Evolutionary conservation across 345 rosid species (phyloP).

Genomic region (rapeseed (Brassica napus)): DNA sequence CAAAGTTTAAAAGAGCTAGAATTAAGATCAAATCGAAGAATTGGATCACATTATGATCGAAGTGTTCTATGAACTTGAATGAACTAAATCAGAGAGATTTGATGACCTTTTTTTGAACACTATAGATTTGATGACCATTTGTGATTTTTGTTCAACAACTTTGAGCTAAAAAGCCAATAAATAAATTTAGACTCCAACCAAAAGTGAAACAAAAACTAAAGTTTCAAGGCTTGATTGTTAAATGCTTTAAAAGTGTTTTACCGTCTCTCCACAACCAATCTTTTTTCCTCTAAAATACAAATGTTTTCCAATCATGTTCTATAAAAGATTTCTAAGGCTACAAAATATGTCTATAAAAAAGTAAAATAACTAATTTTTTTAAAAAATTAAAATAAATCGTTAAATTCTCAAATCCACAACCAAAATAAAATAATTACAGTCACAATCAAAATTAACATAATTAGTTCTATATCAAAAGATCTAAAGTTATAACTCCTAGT

Average conservation of each 20-base stretch:
- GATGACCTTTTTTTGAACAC: not conserved
- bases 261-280: too few species aligned
- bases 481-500: not conserved
- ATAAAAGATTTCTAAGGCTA: not conserved
- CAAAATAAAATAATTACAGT: not conserved
- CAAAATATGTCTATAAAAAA: not conserved
- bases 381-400: not conserved
- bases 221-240: not conserved
- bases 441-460: not conserved
- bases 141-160: constrained; percentile 31
- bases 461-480: not conserved
- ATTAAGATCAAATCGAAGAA: not conserved
- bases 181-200: not conserved
- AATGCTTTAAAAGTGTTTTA: not conserved
- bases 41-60: constrained; percentile 11
- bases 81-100: constrained; percentile 2
- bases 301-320: not conserved
- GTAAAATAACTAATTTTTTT: not conserved
- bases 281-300: too few species aligned
- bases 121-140: constrained; percentile 12
- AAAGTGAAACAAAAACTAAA: constrained; percentile 26
- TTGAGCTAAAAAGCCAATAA: constrained; percentile 2
- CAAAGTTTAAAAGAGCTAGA: not conserved
- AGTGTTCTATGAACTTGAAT: not conserved
- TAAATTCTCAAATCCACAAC: not conserved